Evolutionary conservation across 805 yeast species (phyloP), one percentile per base, ranked within the genome.

Genomic region (Saturnispora sekii): DNA sequence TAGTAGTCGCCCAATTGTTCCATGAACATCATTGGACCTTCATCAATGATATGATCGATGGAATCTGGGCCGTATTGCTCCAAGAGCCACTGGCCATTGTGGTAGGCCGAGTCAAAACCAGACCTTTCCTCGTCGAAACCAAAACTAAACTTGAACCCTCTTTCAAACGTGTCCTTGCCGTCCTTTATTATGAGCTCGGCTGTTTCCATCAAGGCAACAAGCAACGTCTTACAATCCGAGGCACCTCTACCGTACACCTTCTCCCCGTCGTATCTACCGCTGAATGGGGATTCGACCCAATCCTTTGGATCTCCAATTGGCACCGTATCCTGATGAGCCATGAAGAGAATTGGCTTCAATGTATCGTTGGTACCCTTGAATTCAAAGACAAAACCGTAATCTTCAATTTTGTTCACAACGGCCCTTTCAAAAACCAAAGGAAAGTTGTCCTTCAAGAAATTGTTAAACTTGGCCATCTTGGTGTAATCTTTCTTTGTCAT

Each of bases 281-380:
- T 59, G 47, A 77, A 82, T 3, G 95, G 94, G 10, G 79, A 79
- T 56, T 76, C 68, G 0, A 64, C 63, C 94, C 94, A 85, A 45
- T 74, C 60, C 29, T 17, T 36, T 29, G 70, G 73, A 15, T 62
- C 62, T 51, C 78, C 83, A 9, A 83, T 81, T 1, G 95, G 94
- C 18, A 85, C 95, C 4, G 81, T 85, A 55, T 84, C 94, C 59
- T 76, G 82, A 58, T 85, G 95, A 1, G 90, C 89, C 55, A 82
- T 75, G 41, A 84, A 65, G 61, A 85, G 56, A 26, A 79, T 52
- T 11, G 95, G 94, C 58, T 81, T 79, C 50, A 79, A 63, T 3
- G 58, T 46, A 10, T 53, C 33, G 40, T 73, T 55, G 5, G 73
- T 59, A 6, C 94, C 94, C 47, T 69, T 57, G 74, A 85, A 76